phyloP scores from a whole-genome alignment of 1,284 basidiomycete species.

The Pseudozyma sp. region DNA sequence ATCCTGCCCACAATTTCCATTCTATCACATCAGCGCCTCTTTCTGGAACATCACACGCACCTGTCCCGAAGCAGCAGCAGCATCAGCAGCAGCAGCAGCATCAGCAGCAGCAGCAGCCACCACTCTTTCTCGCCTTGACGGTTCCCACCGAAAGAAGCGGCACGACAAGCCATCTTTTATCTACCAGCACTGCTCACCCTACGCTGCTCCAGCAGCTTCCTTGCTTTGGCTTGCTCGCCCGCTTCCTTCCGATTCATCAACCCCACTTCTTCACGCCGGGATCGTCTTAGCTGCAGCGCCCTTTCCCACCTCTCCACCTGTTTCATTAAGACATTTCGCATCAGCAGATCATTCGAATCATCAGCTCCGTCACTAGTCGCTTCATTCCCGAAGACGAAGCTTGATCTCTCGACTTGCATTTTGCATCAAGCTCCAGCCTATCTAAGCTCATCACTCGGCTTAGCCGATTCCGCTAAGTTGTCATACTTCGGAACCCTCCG shows the following conservation, averaged over 20 bases:
- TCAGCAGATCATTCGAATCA: neutral
- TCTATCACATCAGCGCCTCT: too few relatives aligned
- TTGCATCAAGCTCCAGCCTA: conserved; percentile 3
- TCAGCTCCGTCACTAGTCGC: neutral
- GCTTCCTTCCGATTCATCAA: conserved; percentile 3
- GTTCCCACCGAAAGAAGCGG: too few relatives aligned
- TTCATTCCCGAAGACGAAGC: neutral
- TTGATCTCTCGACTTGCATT: neutral
- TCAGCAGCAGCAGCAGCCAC: too few relatives aligned
- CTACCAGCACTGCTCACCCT: neutral
- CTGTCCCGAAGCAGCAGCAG: too few relatives aligned
- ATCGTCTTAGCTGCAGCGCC: conserved; percentile 3
- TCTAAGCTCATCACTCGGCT: conserved; percentile 22
- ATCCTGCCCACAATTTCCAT: too few relatives aligned
- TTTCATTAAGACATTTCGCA: neutral
- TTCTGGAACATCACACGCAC: too few relatives aligned
- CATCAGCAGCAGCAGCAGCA: too few relatives aligned
- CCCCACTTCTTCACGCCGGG: conserved; percentile 4
- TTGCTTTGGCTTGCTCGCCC: neutral
- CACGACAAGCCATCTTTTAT: too few relatives aligned
- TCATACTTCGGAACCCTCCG: conserved; percentile 15
- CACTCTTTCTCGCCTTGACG: too few relatives aligned
- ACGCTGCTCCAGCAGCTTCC: neutral
- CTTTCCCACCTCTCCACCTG: neutral
- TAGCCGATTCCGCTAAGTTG: neutral